Conservation (phyloP, 1,284 basidiomycete genomes). For the Austroboletus olivaceoglutinosus region DNA sequence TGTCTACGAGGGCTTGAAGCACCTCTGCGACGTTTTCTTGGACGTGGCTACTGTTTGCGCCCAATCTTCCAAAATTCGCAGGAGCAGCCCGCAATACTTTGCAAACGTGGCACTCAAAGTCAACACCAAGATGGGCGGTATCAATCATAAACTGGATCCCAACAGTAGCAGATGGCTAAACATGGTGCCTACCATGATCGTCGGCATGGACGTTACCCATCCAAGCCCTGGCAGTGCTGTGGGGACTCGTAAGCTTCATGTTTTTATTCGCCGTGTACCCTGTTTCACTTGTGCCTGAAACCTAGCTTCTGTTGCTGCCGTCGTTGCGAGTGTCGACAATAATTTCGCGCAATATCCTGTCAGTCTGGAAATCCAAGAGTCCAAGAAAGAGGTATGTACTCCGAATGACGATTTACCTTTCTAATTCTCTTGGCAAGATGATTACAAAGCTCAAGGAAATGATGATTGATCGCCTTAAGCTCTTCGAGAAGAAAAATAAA, state of each 20-base stretch:
- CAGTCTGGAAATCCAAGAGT: constrained; percentile 68
- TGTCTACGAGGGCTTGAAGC: constrained; percentile 70
- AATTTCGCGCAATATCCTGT: constrained; percentile 69
- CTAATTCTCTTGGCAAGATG: constrained; percentile 50
- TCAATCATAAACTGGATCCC: constrained; percentile 65
- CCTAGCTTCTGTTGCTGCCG: constrained; percentile 72
- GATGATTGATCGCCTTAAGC: constrained; percentile 61
- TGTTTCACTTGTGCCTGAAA: background rate
- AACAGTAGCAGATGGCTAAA: constrained; percentile 54
- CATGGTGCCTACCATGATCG: constrained; percentile 65
- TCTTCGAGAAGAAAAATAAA: constrained; percentile 49
- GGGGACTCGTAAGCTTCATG: constrained; percentile 43
- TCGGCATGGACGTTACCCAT: constrained; percentile 84
- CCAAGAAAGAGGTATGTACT: constrained; percentile 61
- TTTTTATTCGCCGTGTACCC: background rate
- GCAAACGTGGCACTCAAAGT: constrained; percentile 78
- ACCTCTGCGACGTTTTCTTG: constrained; percentile 63
- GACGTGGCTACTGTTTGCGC: constrained; percentile 75
- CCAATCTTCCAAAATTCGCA: constrained; percentile 64
- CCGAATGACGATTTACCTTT: constrained; percentile 6
- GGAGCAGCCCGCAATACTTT: constrained; percentile 64
- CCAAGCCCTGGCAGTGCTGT: constrained; percentile 64
- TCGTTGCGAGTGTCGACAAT: constrained; percentile 68
- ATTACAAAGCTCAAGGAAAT: constrained; percentile 65
- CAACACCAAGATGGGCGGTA: constrained; percentile 79